Base-by-base conservation (phyloP, 805 yeast species). In the Citeromyces nyonsensis region DNA sequence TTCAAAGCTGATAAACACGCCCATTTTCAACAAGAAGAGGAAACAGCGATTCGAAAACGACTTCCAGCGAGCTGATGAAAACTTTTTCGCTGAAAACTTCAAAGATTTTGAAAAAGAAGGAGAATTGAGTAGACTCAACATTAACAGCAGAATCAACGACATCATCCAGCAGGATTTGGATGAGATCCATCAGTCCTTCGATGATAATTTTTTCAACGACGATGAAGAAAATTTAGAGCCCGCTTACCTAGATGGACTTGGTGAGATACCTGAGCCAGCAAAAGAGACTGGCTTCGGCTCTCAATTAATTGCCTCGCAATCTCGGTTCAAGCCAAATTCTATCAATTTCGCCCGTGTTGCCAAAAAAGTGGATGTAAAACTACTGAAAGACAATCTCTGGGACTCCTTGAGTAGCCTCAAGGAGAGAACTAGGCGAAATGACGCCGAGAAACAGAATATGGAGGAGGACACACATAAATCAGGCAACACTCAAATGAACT, bases 11-110 rank as follows among this genome's bases (percentile, higher is more conserved):
- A 43, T 50, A 10, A 52, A 47, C 31, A 43, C 55, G 1, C 40
- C 47, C 10, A 34, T 54, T 13, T 42, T 45, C 15, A 45, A 38
- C 25, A 40, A 51, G 44, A 38, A 40, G 39, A 35, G 30, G 24
- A 24, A 9, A 26, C 33, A 31, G 29, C 32, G 32, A 10, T 24
- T 25, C 11, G 31, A 26, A 7, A 54, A 49, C 2, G 48, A 43
- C 9, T 48, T 49, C 8, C 58, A 59, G 20, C 60, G 60, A 14
- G 55, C 73, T 0, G 72, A 69, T 40, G 70, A 67, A 39, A 56
- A 56, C 29, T 69, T 46, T 45, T 69, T 67, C 52, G 75, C 75
- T 2, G 54, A 60, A 25, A 57, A 61, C 22, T 67, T 61, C 38
- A 43, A 49, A 24, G 49, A 60, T 32, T 50, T 55, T 26, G 58